Conservation (phyloP, 1,284 basidiomycete genomes). For the Marasmius fiardii region DNA sequence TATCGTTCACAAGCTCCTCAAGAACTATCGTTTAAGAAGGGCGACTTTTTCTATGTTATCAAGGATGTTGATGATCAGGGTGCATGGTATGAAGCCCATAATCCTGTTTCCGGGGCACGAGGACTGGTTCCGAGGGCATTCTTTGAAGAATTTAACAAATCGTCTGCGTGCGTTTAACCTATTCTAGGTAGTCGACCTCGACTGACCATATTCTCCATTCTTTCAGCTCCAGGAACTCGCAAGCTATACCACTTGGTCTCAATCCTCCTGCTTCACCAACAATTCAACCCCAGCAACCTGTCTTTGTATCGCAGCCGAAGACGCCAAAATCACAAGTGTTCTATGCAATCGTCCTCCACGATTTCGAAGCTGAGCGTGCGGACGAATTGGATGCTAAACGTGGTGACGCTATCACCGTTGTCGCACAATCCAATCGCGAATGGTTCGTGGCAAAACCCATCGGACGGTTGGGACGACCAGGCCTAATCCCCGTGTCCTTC, state of each 20-base stretch:
- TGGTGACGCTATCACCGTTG: constrained; percentile 91
- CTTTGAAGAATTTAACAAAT: constrained; percentile 89
- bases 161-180: constrained; percentile 51
- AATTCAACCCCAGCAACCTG: constrained; percentile 16
- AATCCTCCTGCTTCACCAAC: constrained; percentile 5
- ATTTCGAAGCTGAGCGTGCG: constrained; percentile 91
- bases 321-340: constrained; percentile 59
- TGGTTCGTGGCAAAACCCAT: constrained; percentile 96
- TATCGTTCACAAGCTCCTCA: constrained; percentile 78
- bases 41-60: constrained; percentile 97
- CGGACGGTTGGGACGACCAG: constrained; percentile 89
- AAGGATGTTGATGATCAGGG: constrained; percentile 61
- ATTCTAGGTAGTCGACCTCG: constrained; percentile 7
- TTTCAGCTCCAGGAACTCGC: constrained; percentile 39
- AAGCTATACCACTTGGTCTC: constrained; percentile 19
- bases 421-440: constrained; percentile 87
- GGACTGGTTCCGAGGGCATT: constrained; percentile 85
- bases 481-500: constrained; percentile 95
- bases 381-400: constrained; percentile 96
- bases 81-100: constrained; percentile 84
- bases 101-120: constrained; percentile 88
- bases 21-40: constrained; percentile 89
- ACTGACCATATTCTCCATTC: constrained; percentile 9
- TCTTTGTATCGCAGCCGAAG: constrained; percentile 21
- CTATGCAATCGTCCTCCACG: constrained; percentile 94